A percentile compares a stretch with the other conserved stretches of the same genome.
Conservation (phyloP, 169 alveolate species). For the Plasmodium sp. region DNA sequence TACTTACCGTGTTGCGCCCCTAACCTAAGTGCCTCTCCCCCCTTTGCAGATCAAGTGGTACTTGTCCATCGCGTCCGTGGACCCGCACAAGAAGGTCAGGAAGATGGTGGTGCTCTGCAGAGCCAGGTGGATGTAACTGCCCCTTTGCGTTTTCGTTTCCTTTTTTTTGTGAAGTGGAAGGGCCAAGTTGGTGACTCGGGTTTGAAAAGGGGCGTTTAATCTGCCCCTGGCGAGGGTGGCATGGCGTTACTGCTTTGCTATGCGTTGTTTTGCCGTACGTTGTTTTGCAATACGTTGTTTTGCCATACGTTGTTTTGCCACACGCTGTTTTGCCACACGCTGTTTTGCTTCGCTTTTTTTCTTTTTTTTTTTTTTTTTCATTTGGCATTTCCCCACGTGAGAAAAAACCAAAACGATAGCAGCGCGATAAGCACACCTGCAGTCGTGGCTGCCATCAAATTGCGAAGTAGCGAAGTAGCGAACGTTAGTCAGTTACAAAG, state of each 20-base stretch:
- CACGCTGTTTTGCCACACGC: background rate
- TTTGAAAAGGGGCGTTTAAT: background rate
- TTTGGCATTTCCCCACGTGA: background rate
- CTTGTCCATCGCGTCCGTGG: constrained; percentile 46
- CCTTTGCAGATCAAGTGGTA: constrained; percentile 32
- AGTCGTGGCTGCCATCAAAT: background rate
- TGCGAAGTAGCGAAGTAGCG: background rate
- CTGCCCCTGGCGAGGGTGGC: background rate
- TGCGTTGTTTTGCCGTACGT: background rate
- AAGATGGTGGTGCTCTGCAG: constrained; percentile 53
- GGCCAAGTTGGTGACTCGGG: background rate
- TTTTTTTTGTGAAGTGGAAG: background rate
- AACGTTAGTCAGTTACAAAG: background rate
- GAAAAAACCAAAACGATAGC: no score
- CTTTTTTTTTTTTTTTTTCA: background rate
- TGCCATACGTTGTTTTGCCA: background rate
- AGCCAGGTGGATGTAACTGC: constrained; percentile 40
- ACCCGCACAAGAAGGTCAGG: constrained; percentile 50
- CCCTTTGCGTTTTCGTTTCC: background rate
- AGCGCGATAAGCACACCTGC: background rate
- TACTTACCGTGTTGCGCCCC: background rate
- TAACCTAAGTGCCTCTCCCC: background rate
- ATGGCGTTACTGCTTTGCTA: background rate
- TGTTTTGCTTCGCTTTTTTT: background rate
- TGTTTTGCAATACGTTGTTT: background rate